Evolutionary conservation across 2,329 filamentous ascomycete species (phyloP).

Genomic region (Verticillium nubilum): DNA sequence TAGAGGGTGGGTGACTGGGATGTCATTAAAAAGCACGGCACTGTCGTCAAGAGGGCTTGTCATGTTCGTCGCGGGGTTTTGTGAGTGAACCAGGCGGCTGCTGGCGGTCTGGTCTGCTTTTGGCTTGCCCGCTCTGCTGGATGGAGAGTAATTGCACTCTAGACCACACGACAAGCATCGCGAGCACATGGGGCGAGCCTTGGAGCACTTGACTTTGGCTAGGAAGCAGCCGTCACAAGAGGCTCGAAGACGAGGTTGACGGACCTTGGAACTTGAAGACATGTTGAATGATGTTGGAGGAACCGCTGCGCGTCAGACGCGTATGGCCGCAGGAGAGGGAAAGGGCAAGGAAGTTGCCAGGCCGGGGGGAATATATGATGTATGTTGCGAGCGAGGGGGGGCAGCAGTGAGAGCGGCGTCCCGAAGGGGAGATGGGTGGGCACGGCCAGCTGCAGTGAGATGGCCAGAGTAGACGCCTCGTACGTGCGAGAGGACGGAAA

Average conservation of each 20-base stretch:
- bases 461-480: not conserved
- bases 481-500: not conserved
- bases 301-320: not conserved
- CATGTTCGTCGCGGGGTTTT: slow-evolving; percentile 13
- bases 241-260: slow-evolving; percentile 36
- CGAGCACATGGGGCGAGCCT: slow-evolving; percentile 46
- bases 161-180: slow-evolving; percentile 43
- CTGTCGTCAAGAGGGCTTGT: slow-evolving; percentile 21
- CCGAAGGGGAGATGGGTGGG: not conserved
- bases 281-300: not conserved
- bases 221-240: slow-evolving; percentile 51
- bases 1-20: slow-evolving; percentile 21
- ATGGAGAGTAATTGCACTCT: slow-evolving; percentile 47
- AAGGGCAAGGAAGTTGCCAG: not conserved
- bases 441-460: not conserved
- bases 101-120: slow-evolving; percentile 26
- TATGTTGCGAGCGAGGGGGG: not conserved
- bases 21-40: slow-evolving; percentile 21
- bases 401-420: not conserved
- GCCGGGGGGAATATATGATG: not conserved
- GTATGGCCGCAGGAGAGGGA: not conserved
- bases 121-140: slow-evolving; percentile 43
- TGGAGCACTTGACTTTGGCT: slow-evolving; percentile 52
- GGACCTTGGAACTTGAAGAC: slow-evolving; percentile 20
- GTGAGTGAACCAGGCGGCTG: slow-evolving; percentile 10